Base-by-base conservation (phyloP, 1,284 basidiomycete genomes). In the Apiotrichum veenhuisii region DNA sequence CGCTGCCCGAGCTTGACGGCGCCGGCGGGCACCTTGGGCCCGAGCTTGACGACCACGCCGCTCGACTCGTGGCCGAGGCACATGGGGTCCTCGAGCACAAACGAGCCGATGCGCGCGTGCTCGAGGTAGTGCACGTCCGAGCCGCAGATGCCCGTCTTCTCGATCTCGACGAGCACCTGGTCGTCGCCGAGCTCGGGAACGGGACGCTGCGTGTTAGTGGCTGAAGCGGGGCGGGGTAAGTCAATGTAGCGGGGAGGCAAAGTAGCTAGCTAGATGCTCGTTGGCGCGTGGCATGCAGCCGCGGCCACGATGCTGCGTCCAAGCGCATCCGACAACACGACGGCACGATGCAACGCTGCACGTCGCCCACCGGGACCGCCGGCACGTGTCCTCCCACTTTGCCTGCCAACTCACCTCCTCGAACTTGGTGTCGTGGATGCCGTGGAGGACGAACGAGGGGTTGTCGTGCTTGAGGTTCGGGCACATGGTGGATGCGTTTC, bases 131-230 rank as follows among this genome's bases (percentile, higher is more conserved):
- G 73, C 75, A 88, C 88, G 81, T 94, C 91, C 53, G 87, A 91
- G 41, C 91, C 90, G 75, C 91, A 95, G 64, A 94, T 91, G 53
- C 91, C 90, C n/a, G 91, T 93, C 78, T 95, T 93, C 76, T 89
- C 88, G 44, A 97, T 88, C 67, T 89, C 83, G 51, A 98, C 84
- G 36, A 97, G 84, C 44, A 94, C 91, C 69, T 96, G 87, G 67
- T 88, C 82, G 57, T 81, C 82, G 34, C 79, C 78, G 64, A 89
- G 87, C 61, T 88, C 82, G 37, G 91, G 91, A 62, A 96, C 82
- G 12, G 88, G 86, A 8, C 89, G 82, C 66, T 90, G 58, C 17
- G 40, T 12, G 40, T 41, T 41, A 41, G 40, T 41, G 18, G 15
- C 8, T 18, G 37, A 14, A 17, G 12, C 12, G 22, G 22, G 5